Percentiles rank a stretch among this genome's conserved stretches.
phyloP scores from a whole-genome alignment of 2,329 filamentous ascomycete species.

The Diaporthe sp. region DNA sequence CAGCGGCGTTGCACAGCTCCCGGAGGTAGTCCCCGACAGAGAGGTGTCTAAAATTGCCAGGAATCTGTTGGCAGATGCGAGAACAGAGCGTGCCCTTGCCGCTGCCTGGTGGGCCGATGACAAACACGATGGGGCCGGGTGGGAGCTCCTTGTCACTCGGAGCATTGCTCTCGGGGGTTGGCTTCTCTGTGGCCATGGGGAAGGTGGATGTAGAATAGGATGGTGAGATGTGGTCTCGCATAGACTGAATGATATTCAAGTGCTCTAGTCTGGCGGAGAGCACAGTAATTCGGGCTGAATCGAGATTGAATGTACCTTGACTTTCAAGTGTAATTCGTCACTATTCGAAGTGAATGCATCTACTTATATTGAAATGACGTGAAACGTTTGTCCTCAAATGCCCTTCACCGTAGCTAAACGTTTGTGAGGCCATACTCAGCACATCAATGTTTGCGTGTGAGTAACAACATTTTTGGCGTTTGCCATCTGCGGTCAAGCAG shows the following conservation, averaged over 20 bases:
- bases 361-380: too few species aligned
- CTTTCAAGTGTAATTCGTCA: accelerated
- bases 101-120: conserved; percentile 5
- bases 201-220: background rate
- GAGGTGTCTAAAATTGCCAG: background rate
- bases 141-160: background rate
- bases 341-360: accelerated
- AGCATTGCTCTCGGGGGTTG: background rate
- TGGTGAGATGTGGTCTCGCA: background rate
- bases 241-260: background rate
- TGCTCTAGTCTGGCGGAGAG: background rate
- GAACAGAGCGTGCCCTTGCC: background rate
- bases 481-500: background rate
- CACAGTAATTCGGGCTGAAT: background rate
- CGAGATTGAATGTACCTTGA: background rate
- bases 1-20: background rate
- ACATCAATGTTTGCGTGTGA: background rate
- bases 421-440: background rate
- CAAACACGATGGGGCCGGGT: background rate
- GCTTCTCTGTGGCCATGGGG: background rate
- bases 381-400: too few species aligned
- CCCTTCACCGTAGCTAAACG: background rate
- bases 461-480: background rate
- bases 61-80: background rate
- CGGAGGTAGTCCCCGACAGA: background rate